phyloP scores from a whole-genome alignment of 1,284 basidiomycete genomes.

The Singerocomus inundabilis region DNA sequence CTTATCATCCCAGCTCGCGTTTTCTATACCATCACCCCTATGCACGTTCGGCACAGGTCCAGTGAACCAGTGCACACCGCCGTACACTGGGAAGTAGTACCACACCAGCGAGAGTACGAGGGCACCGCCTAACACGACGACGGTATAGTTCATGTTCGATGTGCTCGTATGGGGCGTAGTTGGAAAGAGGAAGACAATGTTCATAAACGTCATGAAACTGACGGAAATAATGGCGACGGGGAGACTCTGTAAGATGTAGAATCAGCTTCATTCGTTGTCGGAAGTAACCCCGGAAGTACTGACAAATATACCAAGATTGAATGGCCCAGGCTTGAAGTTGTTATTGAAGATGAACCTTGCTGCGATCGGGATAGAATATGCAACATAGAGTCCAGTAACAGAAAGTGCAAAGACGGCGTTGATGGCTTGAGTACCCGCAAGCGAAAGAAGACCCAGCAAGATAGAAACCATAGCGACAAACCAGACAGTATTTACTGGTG shows the following conservation, averaged over 20 bases:
- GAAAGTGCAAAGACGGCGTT: slow-evolving; percentile 67
- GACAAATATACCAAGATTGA: slow-evolving; percentile 59
- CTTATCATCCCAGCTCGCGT: neutral
- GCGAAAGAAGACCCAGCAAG: slow-evolving; percentile 57
- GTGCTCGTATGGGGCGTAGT: slow-evolving; percentile 44
- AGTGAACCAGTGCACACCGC: slow-evolving; percentile 67
- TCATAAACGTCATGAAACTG: slow-evolving; percentile 60
- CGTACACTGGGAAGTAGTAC: slow-evolving; percentile 67
- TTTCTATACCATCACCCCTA: neutral
- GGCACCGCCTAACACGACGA: slow-evolving; percentile 59
- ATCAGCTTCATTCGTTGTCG: slow-evolving; percentile 3
- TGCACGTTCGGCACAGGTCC: slow-evolving; percentile 51
- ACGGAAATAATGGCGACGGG: slow-evolving; percentile 53
- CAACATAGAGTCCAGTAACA: slow-evolving; percentile 56
- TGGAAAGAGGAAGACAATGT: slow-evolving; percentile 64
- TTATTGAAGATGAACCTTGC: slow-evolving; percentile 51
- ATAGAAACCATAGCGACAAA: slow-evolving; percentile 48
- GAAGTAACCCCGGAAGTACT: slow-evolving; percentile 26
- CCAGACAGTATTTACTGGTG: slow-evolving; percentile 69
- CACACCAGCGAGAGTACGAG: slow-evolving; percentile 54
- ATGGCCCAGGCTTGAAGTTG: slow-evolving; percentile 64
- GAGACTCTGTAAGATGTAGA: slow-evolving; percentile 40
- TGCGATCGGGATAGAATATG: slow-evolving; percentile 59
- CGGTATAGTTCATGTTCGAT: slow-evolving; percentile 65
- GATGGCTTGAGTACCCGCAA: slow-evolving; percentile 64